Base-by-base conservation (phyloP, 1,139 yeast genomes). In the Saccharomyces hybrid region DNA sequence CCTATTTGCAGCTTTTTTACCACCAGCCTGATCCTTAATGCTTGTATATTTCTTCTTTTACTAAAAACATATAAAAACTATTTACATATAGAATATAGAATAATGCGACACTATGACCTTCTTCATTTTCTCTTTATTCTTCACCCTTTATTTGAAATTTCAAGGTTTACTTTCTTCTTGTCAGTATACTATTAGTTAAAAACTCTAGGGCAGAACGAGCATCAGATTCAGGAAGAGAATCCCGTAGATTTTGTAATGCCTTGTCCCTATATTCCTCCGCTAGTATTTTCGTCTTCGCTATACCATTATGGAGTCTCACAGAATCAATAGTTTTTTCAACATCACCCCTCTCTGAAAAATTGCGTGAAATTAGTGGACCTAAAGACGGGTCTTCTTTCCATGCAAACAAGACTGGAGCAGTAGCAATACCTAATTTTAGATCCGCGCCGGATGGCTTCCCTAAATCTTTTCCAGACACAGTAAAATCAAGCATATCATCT, bases 391-490 rank as follows among this genome's bases (percentile, higher is more conserved):
- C 83, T 68, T 86, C 82, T 65, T 81, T 83, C 99, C 99, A 93
- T 1, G 99, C 98, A 73, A 80, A 93, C 55, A 93, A 75, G 3
- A 93, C 91, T 2, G 99, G 99, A 0, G 98, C 98, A 0, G 99
- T 93, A 1, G 98, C 98, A 59, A 93, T 78, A 0, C 99, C 99
- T 50, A 93, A 77, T 69, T 91, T 84, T 62, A 93, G 78, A 72
- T 93, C 99, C 1, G 97, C 98, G 64, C 91, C 96, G 25, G 96
- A 86, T 11, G 99, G 99, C 70, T 93, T 93, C 46, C 99, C 99
- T 57, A 93, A 75, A 52, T 87, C 82, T 34, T 80, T 80, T 32
- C 89, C 90, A 46, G 93, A 83, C 23, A 89, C 84, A 0, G 97
- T 89, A 69, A 88, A 93, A 72, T 93, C 99, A 62, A 95, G 78